Conservation (phyloP, 2,329 filamentous ascomycete species). For the Cladosporium sp. region DNA sequence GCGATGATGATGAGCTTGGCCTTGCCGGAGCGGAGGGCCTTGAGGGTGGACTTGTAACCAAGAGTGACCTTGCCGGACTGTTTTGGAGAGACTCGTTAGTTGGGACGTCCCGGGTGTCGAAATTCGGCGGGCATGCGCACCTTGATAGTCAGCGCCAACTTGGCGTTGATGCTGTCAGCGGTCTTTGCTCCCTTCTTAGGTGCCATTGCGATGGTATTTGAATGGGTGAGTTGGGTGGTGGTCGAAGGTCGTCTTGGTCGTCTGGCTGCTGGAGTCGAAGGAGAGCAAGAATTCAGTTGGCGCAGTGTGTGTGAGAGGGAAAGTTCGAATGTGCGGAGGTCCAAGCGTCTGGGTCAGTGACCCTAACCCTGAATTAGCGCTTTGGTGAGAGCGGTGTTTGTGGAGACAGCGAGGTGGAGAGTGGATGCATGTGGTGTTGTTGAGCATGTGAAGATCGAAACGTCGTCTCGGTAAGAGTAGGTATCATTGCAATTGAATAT, state of each 20-base stretch:
- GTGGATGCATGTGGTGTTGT: neutral
- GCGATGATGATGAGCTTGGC: slow-evolving; percentile 96
- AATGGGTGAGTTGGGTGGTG: slow-evolving; percentile 13
- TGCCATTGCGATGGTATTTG: slow-evolving; percentile 56
- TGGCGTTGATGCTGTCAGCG: slow-evolving; percentile 74
- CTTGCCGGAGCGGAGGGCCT: slow-evolving; percentile 91
- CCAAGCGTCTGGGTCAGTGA: neutral
- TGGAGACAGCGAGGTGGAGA: neutral
- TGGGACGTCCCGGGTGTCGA: slow-evolving; percentile 7
- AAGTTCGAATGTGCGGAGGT: slow-evolving; percentile 10
- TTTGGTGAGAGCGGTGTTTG: neutral
- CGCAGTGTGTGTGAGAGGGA: slow-evolving; percentile 5
- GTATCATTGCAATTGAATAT: neutral
- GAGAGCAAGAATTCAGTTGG: neutral
- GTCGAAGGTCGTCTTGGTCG: slow-evolving; percentile 21
- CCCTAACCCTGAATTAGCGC: neutral
- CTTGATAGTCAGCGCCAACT: slow-evolving; percentile 55
- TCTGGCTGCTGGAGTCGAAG: slow-evolving; percentile 15
- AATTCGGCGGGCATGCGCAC: slow-evolving; percentile 25
- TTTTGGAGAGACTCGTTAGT: slow-evolving; percentile 29
- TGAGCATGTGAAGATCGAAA: neutral
- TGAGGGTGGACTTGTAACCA: slow-evolving; percentile 86
- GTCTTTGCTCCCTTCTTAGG: slow-evolving; percentile 85
- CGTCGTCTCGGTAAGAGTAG: too few species aligned
- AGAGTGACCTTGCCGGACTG: slow-evolving; percentile 68